Evolutionary conservation across 1,284 basidiomycete genomes (phyloP), one percentile per base, ranked within the genome.

Genomic region (Inonotus obliquus): DNA sequence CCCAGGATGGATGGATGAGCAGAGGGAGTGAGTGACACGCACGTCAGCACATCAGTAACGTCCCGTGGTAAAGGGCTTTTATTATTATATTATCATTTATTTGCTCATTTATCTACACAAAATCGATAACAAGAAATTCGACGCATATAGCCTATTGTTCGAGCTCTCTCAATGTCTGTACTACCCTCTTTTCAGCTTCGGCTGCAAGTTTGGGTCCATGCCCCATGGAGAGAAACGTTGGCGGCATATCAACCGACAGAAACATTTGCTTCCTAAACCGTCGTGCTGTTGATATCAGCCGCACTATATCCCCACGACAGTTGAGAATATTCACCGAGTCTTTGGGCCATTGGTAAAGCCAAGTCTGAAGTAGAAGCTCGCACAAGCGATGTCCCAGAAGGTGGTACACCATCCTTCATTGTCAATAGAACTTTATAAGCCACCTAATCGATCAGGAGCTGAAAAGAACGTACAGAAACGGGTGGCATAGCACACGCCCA

Each of bases 401-500:
- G 77, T 7, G 76, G 74, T 44, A 75, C 74, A 67, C 72, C 76
- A 70, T 67, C 44, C 75, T 79, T 68, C 35, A 41, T 35, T 63
- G 23, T 44, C 66, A 67, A 21, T 62, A 66, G 4, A 65, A 65
- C 3, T 58, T 32, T 10, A 56, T 54, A 9, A 37, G 6, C 29
- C 38, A n/a, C 39, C 29, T 47, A 17, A 32, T 66, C 57, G 66
- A 65, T 54, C 47, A 47, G 41, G 39, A 52, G 13, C 60, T 57
- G 41, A 39, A 19, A 27, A 56, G 60, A 55, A 68, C 79, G 69
- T 69, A 81, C 79, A 55, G 76, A 73, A 62, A 70, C 68, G 13
- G 76, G 69, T 11, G 92, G 91, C 90, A 94, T 93, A 38, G 88
- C 91, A 66, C 87, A 91, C 9, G 88, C 87, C 92, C 92, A 94